A percentile compares a stretch with the other conserved stretches of the same genome.
phyloP scores from a whole-genome alignment of 129 eudicot genomes.

The Ambrosia artemisiifolia region DNA sequence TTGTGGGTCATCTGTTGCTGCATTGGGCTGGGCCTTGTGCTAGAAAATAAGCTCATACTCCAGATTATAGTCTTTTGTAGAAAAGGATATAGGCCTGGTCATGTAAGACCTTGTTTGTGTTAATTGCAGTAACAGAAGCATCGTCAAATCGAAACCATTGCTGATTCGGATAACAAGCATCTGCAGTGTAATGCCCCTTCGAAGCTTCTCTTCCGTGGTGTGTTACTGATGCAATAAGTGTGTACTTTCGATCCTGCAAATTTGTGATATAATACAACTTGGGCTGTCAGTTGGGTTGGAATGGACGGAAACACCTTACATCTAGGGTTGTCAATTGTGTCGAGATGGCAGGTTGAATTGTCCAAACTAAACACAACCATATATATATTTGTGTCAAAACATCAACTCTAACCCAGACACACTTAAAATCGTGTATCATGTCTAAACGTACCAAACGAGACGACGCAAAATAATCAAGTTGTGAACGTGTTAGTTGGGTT shows the following conservation, averaged over 20 bases:
- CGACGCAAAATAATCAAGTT: no score
- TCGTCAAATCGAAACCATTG: constrained; percentile 92
- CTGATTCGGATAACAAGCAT: constrained; percentile 56
- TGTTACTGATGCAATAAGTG: constrained; percentile 83
- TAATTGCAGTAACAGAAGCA: constrained; percentile 63
- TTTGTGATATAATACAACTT: background rate
- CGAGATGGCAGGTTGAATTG: no score
- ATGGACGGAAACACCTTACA: background rate
- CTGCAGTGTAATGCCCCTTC: constrained; percentile 93
- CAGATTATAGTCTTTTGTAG: constrained; percentile 55
- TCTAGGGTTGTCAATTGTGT: no score
- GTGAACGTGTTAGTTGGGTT: no score
- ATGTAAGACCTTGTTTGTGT: constrained; percentile 64
- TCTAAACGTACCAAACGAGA: no score
- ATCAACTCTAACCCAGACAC: no score
- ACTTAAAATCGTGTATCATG: no score
- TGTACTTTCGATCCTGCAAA: constrained; percentile 71
- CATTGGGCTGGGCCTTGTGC: background rate
- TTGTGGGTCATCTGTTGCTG: background rate
- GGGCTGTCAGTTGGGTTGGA: background rate
- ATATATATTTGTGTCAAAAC: no score
- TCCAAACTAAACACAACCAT: no score
- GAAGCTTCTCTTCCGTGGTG: constrained; percentile 97
- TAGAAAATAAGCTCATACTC: background rate
- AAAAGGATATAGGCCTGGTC: constrained; percentile 91